Conservation (phyloP, 2,329 filamentous ascomycete genomes). For the Fusarium transvaalense region DNA sequence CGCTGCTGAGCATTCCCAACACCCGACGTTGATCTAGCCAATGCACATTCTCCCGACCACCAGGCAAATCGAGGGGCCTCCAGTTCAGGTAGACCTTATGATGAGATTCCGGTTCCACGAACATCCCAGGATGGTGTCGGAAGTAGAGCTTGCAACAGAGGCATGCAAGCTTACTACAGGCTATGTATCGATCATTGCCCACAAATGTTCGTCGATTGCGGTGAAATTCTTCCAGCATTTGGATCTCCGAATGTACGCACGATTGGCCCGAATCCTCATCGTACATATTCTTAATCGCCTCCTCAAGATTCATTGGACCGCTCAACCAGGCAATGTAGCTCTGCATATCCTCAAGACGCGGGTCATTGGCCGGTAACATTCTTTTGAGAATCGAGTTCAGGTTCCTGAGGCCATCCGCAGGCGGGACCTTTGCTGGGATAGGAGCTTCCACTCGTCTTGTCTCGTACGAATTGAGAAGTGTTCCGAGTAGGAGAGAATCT, state of each 20-base stretch:
- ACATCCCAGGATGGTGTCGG: conserved; percentile 53
- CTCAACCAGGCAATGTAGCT: conserved; percentile 13
- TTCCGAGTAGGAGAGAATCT: conserved; percentile 48
- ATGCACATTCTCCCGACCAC: conserved; percentile 12
- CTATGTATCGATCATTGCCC: conserved; percentile 59
- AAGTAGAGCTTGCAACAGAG: conserved; percentile 63
- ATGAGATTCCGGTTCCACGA: conserved; percentile 53
- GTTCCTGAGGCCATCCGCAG: conserved; percentile 47
- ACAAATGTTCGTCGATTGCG: conserved; percentile 51
- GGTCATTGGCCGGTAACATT: conserved; percentile 45
- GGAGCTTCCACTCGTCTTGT: conserved; percentile 43
- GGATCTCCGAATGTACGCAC: conserved; percentile 35
- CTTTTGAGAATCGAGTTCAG: conserved; percentile 51
- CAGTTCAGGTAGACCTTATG: conserved; percentile 58
- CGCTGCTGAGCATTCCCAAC: conserved; percentile 20
- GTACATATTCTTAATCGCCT: conserved; percentile 25
- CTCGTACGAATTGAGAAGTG: conserved; percentile 51
- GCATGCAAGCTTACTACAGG: conserved; percentile 65
- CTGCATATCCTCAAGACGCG: conserved; percentile 5
- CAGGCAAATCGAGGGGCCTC: conserved; percentile 46
- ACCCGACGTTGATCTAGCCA: conserved; percentile 26
- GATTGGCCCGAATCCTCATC: conserved; percentile 41
- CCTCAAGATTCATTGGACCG: conserved; percentile 7
- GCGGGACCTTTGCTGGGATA: conserved; percentile 34
- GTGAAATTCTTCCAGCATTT: conserved; percentile 61